Evolutionary conservation across 305 asterid genomes (phyloP).

Genomic region (Andrographis paniculata): DNA sequence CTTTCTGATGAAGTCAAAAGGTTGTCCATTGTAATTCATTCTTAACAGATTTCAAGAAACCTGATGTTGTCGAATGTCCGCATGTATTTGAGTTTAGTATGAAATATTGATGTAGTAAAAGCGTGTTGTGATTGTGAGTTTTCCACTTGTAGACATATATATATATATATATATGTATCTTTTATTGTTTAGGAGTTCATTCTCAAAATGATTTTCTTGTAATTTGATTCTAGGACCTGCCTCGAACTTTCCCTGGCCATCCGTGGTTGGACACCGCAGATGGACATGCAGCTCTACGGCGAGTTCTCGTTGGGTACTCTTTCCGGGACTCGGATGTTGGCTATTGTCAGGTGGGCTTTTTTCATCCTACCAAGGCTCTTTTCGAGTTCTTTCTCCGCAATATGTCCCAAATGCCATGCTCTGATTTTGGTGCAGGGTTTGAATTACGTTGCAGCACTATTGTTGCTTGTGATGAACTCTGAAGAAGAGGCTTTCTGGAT

Average conservation of each 20-base stretch:
- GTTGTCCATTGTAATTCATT: too few species aligned
- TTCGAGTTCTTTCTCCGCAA: not conserved
- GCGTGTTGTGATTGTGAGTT: too few species aligned
- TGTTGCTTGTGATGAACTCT: slow-evolving; percentile 92
- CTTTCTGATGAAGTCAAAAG: too few species aligned
- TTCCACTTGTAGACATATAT: too few species aligned
- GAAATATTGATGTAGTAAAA: too few species aligned
- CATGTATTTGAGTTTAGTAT: too few species aligned
- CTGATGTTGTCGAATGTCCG: too few species aligned
- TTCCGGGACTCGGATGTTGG: slow-evolving; percentile 99
- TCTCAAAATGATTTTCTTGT: too few species aligned
- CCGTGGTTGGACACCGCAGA: slow-evolving; percentile 95
- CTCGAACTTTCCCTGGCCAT: slow-evolving; percentile 97
- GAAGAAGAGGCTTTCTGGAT: slow-evolving; percentile 99
- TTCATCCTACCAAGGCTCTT: not conserved
- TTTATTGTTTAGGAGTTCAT: too few species aligned
- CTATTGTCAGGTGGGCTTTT: slow-evolving; percentile 75
- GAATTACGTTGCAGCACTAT: slow-evolving; percentile 88
- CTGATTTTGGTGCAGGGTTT: slow-evolving; percentile 53
- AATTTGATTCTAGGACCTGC: slow-evolving; percentile 63
- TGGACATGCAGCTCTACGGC: slow-evolving; percentile 94
- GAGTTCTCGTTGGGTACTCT: slow-evolving; percentile 92
- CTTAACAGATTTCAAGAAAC: too few species aligned
- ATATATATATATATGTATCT: too few species aligned
- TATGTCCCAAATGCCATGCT: slow-evolving; percentile 5